Evolutionary conservation across 495 filamentous ascomycete genomes (phyloP).

Genomic region (Oleoguttula mirabilis): DNA sequence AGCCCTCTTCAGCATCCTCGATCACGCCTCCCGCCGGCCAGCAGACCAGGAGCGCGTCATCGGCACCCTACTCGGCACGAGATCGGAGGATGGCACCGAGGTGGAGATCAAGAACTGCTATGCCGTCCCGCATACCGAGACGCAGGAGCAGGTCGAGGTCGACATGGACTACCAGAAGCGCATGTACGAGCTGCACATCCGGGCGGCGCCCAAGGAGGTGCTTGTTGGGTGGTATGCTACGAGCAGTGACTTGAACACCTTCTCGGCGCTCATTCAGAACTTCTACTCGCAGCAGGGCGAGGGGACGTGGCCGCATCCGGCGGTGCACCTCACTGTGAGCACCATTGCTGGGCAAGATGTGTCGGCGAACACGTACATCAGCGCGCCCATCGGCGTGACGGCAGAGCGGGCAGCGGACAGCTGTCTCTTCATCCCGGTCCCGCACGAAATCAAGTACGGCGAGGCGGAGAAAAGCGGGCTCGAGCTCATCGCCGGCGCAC

Average conservation of each 20-base stretch:
- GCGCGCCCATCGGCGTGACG: conserved; percentile 85
- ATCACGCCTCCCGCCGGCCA: conserved; percentile 86
- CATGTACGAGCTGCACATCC: conserved; percentile 87
- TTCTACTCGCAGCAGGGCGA: conserved; percentile 96
- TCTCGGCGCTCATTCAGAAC: conserved; percentile 96
- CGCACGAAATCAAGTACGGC: conserved; percentile 79
- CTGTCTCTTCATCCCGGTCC: conserved; percentile 91
- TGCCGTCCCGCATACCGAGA: conserved; percentile 95
- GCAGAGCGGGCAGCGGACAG: conserved; percentile 87
- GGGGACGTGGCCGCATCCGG: conserved; percentile 90
- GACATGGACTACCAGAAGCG: conserved; percentile 99
- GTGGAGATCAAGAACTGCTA: conserved; percentile 91
- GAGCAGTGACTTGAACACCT: conserved; percentile 87
- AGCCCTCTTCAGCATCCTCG: conserved; percentile 92
- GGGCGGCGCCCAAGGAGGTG: conserved; percentile 85
- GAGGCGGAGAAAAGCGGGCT: conserved; percentile 88
- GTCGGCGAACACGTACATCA: conserved; percentile 82
- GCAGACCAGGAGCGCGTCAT: conserved; percentile 88
- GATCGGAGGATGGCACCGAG: conserved; percentile 91
- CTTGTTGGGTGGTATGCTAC: conserved; percentile 98
- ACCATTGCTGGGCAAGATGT: conserved; percentile 77
- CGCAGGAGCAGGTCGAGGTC: conserved; percentile 95
- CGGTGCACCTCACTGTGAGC: conserved; percentile 87
- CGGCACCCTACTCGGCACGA: conserved; percentile 81
- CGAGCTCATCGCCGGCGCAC: conserved; percentile 70